A percentile compares a stretch with the other conserved stretches of the same genome.
These are phyloP conservation scores for Entonaema liquescens DNA, from an alignment of 495 filamentous ascomycete species.

Conservation along the genomic window DNA sequence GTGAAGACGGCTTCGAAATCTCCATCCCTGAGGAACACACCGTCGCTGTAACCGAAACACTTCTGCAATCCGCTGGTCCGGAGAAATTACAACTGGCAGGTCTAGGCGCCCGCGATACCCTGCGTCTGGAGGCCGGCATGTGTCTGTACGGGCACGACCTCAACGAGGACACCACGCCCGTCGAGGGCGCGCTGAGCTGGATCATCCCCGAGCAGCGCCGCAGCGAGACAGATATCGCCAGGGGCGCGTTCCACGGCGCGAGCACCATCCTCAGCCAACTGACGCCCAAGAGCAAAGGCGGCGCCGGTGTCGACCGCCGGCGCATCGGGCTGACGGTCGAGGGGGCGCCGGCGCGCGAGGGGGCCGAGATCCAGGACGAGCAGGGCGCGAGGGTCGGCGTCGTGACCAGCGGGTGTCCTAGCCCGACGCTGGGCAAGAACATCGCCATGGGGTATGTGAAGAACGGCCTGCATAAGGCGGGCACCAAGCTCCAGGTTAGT, in stretches of 20 bases:
- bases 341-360: conserved; percentile 89
- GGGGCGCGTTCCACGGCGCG: conserved; percentile 75
- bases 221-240: conserved; percentile 49
- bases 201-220: conserved; percentile 82
- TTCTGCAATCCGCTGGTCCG: conserved; percentile 68
- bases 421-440: conserved; percentile 83
- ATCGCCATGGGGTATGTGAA: conserved; percentile 97
- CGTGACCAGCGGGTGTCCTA: conserved; percentile 92
- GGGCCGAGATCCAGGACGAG: conserved; percentile 72
- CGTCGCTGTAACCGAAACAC: conserved; percentile 62
- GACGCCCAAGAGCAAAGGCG: conserved; percentile 70
- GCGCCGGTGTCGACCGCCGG: conserved; percentile 70
- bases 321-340: conserved; percentile 85
- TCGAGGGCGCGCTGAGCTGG: conserved; percentile 85
- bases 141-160: conserved; percentile 98
- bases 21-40: conserved; percentile 73
- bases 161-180: conserved; percentile 86
- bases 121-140: conserved; percentile 96
- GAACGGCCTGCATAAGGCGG: conserved; percentile 82
- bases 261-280: conserved; percentile 77
- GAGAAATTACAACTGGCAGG: conserved; percentile 81
- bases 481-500: conserved; percentile 81
- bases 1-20: conserved; percentile 98
- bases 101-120: conserved; percentile 87
- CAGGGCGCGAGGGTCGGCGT: conserved; percentile 63